Conservation (phyloP, 768 basidiomycete genomes). For the Russula sp. region DNA sequence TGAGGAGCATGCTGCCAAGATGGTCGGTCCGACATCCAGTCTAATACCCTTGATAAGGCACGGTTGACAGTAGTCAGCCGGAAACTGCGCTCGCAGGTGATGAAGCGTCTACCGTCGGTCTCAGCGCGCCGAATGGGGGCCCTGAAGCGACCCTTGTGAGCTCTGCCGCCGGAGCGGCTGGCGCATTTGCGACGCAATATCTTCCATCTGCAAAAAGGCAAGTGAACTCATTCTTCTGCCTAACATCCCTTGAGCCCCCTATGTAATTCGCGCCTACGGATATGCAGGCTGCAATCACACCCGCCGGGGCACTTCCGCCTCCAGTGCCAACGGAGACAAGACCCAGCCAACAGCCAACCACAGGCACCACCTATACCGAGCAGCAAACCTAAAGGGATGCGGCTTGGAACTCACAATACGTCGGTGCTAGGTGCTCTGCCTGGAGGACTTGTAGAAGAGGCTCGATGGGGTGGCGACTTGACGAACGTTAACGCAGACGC, state of each 20-base stretch:
- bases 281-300: too few species aligned
- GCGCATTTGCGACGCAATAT: conserved; percentile 90
- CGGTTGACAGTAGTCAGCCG: conserved; percentile 37
- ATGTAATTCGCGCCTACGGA: too few species aligned
- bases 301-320: not conserved
- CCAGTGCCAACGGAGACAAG: conserved; percentile 18
- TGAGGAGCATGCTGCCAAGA: conserved; percentile 68
- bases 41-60: not conserved
- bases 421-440: conserved; percentile 37
- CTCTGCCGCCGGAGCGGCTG: conserved; percentile 86
- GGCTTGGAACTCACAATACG: conserved; percentile 56
- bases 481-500: conserved; percentile 70
- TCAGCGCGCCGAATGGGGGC: conserved; percentile 22
- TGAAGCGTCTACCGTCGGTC: conserved; percentile 21
- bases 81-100: conserved; percentile 40
- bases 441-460: conserved; percentile 55
- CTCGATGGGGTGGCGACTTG: conserved; percentile 48
- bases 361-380: conserved; percentile 19
- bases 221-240: not conserved
- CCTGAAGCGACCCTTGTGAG: conserved; percentile 57
- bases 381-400: conserved; percentile 54
- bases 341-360: not conserved
- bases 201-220: conserved; percentile 66
- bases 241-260: too few species aligned
- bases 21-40: conserved; percentile 50